Conservation (phyloP, 208 protist species). For the Angomonas deanei region DNA sequence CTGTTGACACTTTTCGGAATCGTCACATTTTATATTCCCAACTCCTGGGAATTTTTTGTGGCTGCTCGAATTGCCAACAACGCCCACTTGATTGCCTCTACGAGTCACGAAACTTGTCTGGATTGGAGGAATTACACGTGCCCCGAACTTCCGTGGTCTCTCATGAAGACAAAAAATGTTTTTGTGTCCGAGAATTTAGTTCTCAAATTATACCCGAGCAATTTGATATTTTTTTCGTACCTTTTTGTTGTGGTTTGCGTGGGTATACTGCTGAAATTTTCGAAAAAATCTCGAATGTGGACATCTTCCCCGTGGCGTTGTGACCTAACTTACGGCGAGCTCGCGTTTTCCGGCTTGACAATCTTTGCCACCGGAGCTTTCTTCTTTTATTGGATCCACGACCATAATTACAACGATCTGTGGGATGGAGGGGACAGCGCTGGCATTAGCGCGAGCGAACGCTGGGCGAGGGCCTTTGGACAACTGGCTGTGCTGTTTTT, state of each 20-base stretch:
- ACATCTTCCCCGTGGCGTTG: not conserved
- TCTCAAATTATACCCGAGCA: conserved; percentile 29
- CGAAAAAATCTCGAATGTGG: conserved; percentile 2
- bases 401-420: conserved; percentile 18
- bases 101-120: conserved; percentile 9
- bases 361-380: conserved; percentile 13
- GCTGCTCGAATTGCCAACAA: conserved; percentile 18
- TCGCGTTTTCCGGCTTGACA: conserved; percentile 14
- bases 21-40: conserved; percentile 23
- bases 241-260: conserved; percentile 10
- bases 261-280: not conserved
- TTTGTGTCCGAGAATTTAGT: conserved; percentile 11
- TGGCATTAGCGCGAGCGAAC: conserved; percentile 8
- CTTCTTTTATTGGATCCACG: conserved; percentile 26
- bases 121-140: conserved; percentile 9
- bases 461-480: conserved; percentile 21
- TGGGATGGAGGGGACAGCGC: conserved; percentile 1
- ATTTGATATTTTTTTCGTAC: conserved; percentile 30
- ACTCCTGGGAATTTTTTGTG: conserved; percentile 27
- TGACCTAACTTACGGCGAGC: not conserved
- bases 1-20: conserved; percentile 7
- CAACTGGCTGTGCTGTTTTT: conserved; percentile 25
- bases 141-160: conserved; percentile 25
- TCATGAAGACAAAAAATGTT: conserved; percentile 17
- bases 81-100: not conserved